Evolutionary conservation across 805 yeast species (phyloP), one percentile per base, ranked within the genome.

Genomic region (Huiozyma sinensis): DNA sequence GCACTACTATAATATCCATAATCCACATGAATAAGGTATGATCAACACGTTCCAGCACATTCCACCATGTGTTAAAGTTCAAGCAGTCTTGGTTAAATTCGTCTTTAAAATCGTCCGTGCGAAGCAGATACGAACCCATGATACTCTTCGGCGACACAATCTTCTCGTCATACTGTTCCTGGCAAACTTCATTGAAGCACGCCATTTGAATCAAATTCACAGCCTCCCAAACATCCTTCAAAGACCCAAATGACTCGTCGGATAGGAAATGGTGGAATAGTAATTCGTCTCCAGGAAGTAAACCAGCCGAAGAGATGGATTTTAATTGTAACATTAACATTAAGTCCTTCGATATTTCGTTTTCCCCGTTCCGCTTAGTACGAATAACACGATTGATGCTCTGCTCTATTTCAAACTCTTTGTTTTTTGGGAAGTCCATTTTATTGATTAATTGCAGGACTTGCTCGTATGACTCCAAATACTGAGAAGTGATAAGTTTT

Each of bases 391-490:
- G 44, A 6, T 46, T 40, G 35, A 60, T 44, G 33, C 53, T 33
- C 45, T 52, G 44, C 37, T 53, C 54, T 38, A 57, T 58, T 50
- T 66, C 68, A 2, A 44, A 44, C 33, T 55, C 51, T 43, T 64
- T 63, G 11, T 55, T 53, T 4, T 49, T 44, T 3, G 68, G 66
- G 38, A 64, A 56, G 12, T 57, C 56, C 50, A 63, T 60, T 33
- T 50, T 46, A 7, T 54, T 40, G 8, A 60, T 43, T 41, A 68
- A 64, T 13, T 58, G 45, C 34, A 54, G 57, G 10, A 65, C 43
- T 36, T 69, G 70, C 37, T 66, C 66, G 50, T 61, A 69, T 12
- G 67, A 58, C 40, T 76, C 67, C 28, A 70, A 50, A 44, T 49
- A 56, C 41, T 44, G 52, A 39, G 36, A 45, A 50, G 61, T 48